These are phyloP conservation scores for Pleurostoma richardsiae DNA, from an alignment of 2,329 filamentous ascomycete species.

Conservation along the genomic window DNA sequence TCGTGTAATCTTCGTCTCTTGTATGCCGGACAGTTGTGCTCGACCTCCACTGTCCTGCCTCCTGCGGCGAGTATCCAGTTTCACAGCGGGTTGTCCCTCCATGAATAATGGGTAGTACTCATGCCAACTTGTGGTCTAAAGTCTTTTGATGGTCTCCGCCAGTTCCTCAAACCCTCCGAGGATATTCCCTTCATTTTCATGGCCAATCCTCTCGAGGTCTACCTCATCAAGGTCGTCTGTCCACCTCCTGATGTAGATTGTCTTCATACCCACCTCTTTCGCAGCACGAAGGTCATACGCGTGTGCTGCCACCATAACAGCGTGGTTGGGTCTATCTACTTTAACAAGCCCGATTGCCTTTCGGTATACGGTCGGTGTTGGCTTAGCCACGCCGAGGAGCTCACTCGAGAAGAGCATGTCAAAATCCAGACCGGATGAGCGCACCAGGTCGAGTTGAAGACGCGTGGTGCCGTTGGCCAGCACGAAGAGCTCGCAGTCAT, in stretches of 20 bases:
- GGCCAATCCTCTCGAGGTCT: conserved; percentile 21
- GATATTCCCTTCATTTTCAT: neutral
- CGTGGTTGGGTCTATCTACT: conserved; percentile 34
- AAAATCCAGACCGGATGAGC: conserved; percentile 41
- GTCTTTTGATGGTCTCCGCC: neutral
- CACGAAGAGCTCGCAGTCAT: conserved; percentile 37
- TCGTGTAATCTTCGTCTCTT: no score
- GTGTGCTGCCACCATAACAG: conserved; percentile 48
- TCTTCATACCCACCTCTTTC: conserved; percentile 40
- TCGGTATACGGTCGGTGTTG: conserved; percentile 37
- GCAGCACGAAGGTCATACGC: conserved; percentile 47
- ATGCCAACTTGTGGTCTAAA: no score
- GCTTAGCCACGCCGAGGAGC: conserved; percentile 43
- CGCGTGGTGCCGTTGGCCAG: conserved; percentile 50
- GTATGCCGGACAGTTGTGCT: no score
- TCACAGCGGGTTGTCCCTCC: no score
- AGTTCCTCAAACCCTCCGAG: neutral
- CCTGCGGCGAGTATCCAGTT: no score
- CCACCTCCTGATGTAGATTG: conserved; percentile 45
- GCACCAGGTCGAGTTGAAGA: conserved; percentile 45
- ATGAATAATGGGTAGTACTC: no score
- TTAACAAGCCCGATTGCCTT: conserved; percentile 38
- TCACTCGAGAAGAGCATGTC: conserved; percentile 48
- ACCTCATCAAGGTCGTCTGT: conserved; percentile 45
- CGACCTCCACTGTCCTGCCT: no score